Evolutionary conservation across 805 yeast species (phyloP).

Genomic region (Wickerhamomyces canadensis): DNA sequence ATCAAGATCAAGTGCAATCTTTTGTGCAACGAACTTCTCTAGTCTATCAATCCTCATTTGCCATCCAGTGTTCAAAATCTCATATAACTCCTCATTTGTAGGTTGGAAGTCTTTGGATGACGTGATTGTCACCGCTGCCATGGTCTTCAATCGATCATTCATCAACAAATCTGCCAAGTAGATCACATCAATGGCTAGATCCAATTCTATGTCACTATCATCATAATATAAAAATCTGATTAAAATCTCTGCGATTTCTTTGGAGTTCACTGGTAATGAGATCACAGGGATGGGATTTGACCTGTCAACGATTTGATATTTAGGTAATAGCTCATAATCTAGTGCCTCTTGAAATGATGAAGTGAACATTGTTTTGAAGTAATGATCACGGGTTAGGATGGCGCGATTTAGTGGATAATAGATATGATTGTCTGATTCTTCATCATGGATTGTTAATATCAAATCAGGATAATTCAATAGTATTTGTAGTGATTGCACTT

Average conservation of each 20-base stretch:
- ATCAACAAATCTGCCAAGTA: constrained; percentile 51
- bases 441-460: constrained; percentile 32
- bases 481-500: constrained; percentile 9
- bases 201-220: constrained; percentile 43
- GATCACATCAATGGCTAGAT: constrained; percentile 49
- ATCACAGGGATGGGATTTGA: constrained; percentile 25
- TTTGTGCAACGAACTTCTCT: constrained; percentile 56
- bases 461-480: constrained; percentile 41
- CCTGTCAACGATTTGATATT: constrained; percentile 9
- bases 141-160: constrained; percentile 57
- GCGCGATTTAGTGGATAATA: constrained; percentile 63
- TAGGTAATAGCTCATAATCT: constrained; percentile 9
- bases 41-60: constrained; percentile 55
- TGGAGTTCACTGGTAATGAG: constrained; percentile 24
- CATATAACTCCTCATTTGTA: constrained; percentile 39
- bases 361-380: constrained; percentile 57
- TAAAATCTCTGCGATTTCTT: constrained; percentile 42
- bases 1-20: constrained; percentile 46
- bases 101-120: constrained; percentile 24
- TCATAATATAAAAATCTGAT: constrained; percentile 58
- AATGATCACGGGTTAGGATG: constrained; percentile 54
- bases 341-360: constrained; percentile 39
- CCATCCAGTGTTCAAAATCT: constrained; percentile 64
- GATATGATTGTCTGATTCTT: constrained; percentile 21
- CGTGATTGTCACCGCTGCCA: constrained; percentile 45